A percentile compares a stretch with the other conserved stretches of the same genome.
Evolutionary conservation across 2,329 filamentous ascomycete genomes (phyloP).

Genomic region (Elsinoe australis): DNA sequence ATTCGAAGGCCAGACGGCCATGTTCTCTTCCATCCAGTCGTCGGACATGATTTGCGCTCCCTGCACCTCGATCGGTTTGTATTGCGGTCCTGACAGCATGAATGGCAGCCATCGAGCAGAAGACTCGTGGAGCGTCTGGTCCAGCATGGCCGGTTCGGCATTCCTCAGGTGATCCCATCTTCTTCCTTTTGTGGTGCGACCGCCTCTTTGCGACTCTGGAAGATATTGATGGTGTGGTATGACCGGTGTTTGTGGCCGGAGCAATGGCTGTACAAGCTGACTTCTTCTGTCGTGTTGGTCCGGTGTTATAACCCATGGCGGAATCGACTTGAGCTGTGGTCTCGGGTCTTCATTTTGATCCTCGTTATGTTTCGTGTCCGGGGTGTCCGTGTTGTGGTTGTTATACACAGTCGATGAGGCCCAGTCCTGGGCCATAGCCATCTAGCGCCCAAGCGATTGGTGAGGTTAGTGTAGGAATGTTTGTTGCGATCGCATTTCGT

Average conservation of each 20-base stretch:
- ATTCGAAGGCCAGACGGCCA: constrained; percentile 38
- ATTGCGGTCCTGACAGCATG: constrained; percentile 32
- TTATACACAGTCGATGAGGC: constrained; percentile 20
- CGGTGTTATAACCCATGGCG: constrained; percentile 32
- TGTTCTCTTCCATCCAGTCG: constrained; percentile 44
- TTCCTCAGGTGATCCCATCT: constrained; percentile 32
- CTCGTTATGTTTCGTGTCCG: constrained; percentile 7
- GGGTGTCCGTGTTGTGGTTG: constrained; percentile 17
- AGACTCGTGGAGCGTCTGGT: constrained; percentile 28
- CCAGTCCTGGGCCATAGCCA: constrained; percentile 20
- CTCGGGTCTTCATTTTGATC: constrained; percentile 17
- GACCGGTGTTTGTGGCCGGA: constrained; percentile 19
- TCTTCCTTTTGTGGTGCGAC: constrained; percentile 28
- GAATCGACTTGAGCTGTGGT: constrained; percentile 24
- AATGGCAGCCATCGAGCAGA: constrained; percentile 32
- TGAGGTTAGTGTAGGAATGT: constrained; percentile 12
- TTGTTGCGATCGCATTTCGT: constrained; percentile 11
- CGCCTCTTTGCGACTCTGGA: constrained; percentile 24
- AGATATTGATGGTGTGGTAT: constrained; percentile 23
- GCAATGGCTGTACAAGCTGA: constrained; percentile 18
- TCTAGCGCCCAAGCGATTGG: constrained; percentile 13
- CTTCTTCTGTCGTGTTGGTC: constrained; percentile 25
- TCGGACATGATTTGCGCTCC: constrained; percentile 34
- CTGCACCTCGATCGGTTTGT: constrained; percentile 24
- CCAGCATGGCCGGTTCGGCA: constrained; percentile 30